Evolutionary conservation across 148 eudicot species (phyloP).

Genomic region (Vaccinium macrocarpon): DNA sequence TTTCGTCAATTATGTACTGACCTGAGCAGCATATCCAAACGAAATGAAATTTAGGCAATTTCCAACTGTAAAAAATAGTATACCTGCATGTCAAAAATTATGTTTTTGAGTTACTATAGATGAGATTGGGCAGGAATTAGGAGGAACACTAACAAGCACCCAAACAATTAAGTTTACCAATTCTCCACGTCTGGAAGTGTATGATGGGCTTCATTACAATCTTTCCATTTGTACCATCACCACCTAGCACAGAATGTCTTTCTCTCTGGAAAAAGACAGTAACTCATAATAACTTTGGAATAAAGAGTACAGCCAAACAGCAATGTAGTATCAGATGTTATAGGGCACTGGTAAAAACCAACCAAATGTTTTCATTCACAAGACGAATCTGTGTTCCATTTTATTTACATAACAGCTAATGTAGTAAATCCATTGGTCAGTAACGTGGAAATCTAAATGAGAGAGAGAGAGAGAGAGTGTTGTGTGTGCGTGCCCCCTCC

Average conservation of each 20-base stretch:
- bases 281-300: conserved; percentile 14
- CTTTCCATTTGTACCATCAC: conserved; percentile 65
- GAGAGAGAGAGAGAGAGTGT: too few species aligned
- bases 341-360: neutral
- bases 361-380: neutral
- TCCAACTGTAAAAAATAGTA: conserved; percentile 81
- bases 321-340: neutral
- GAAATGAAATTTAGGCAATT: conserved; percentile 94
- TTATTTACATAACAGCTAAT: neutral
- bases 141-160: conserved; percentile 19
- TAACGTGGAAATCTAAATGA: neutral
- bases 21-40: conserved; percentile 99
- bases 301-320: conserved; percentile 9
- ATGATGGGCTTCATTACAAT: conserved; percentile 65
- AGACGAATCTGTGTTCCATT: neutral
- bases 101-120: neutral
- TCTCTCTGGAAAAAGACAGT: conserved; percentile 56
- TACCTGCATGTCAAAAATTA: conserved; percentile 51
- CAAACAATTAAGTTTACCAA: conserved; percentile 45
- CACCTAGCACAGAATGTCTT: conserved; percentile 46
- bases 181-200: conserved; percentile 93
- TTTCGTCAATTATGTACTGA: conserved; percentile 27
- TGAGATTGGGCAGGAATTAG: conserved; percentile 10
- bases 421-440: neutral
- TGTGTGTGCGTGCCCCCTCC: neutral